A percentile compares a stretch with the other conserved stretches of the same genome.
phyloP scores from a whole-genome alignment of 371 early-diverging fungal species.

The Zopfochytrium polystomum region DNA sequence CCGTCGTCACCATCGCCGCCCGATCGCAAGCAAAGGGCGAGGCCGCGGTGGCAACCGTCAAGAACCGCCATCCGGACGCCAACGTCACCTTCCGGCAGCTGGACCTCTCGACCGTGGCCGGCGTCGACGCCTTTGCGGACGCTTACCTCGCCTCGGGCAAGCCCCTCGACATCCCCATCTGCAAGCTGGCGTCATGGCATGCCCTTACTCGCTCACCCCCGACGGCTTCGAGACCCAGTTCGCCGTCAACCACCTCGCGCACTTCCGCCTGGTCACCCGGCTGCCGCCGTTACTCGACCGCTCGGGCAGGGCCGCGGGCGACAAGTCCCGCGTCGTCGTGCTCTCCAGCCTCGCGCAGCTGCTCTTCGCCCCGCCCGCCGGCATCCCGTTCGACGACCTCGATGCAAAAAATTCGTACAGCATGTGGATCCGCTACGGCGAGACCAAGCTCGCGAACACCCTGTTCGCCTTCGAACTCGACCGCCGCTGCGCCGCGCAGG shows the following conservation, averaged over 20 bases:
- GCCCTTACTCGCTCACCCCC: conserved; percentile 48
- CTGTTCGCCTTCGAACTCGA: conserved; percentile 58
- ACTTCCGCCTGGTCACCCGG: conserved; percentile 36
- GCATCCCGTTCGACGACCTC: conserved; percentile 49
- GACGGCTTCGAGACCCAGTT: conserved; percentile 76
- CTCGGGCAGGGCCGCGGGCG: conserved; percentile 29
- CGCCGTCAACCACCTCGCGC: conserved; percentile 50
- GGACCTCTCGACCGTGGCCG: too few relatives aligned
- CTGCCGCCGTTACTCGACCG: conserved; percentile 58
- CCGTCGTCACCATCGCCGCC: too few relatives aligned
- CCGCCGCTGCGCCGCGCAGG: conserved; percentile 27
- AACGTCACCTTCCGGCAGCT: too few relatives aligned
- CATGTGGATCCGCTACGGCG: conserved; percentile 47
- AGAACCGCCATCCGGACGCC: too few relatives aligned
- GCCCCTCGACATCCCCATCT: conserved; percentile 48
- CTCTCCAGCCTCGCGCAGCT: conserved; percentile 38
- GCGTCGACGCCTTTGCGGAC: conserved; percentile 31
- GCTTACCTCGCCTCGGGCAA: conserved; percentile 9
- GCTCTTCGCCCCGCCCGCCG: conserved; percentile 22
- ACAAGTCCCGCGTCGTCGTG: conserved; percentile 48
- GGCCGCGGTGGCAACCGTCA: too few relatives aligned
- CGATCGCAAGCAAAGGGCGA: too few relatives aligned
- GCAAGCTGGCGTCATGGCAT: conserved; percentile 47
- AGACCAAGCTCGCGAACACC: conserved; percentile 62
- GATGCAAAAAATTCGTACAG: conserved; percentile 39